Evolutionary conservation across 2,329 filamentous ascomycete genomes (phyloP).

Genomic region (Apiospora marii): DNA sequence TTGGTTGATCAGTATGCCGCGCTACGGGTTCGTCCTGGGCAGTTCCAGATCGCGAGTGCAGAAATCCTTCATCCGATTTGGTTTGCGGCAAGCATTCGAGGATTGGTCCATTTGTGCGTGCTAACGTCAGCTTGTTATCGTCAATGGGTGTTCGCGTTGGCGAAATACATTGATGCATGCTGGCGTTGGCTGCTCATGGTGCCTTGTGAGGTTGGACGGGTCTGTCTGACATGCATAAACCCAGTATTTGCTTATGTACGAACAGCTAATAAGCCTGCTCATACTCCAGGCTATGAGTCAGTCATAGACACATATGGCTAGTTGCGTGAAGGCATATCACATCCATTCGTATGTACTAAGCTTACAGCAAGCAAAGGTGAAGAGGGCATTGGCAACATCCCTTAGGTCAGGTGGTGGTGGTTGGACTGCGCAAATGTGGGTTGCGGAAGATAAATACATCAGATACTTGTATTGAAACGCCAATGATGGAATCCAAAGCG

Average conservation of each 20-base stretch:
- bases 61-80: not conserved
- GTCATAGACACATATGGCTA: not conserved
- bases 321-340: not conserved
- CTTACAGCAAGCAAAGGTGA: not conserved
- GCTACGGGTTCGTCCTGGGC: not conserved
- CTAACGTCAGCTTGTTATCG: conserved; percentile 3
- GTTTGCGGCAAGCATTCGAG: not conserved
- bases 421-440: not conserved
- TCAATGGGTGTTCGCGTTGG: not conserved
- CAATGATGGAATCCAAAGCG: not conserved
- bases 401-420: too few species aligned
- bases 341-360: not conserved
- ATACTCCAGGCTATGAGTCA: not conserved
- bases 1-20: not conserved
- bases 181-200: not conserved
- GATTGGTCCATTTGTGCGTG: not conserved
- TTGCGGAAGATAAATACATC: not conserved
- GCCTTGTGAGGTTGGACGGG: not conserved
- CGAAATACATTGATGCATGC: not conserved
- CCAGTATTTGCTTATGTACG: not conserved
- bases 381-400: not conserved
- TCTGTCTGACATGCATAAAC: conserved; percentile 18
- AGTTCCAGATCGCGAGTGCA: not conserved
- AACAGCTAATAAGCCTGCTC: not conserved
- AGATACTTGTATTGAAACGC: not conserved